phyloP scores from a whole-genome alignment of 2,329 filamentous ascomycete species.

The Fusarium burgessii region DNA sequence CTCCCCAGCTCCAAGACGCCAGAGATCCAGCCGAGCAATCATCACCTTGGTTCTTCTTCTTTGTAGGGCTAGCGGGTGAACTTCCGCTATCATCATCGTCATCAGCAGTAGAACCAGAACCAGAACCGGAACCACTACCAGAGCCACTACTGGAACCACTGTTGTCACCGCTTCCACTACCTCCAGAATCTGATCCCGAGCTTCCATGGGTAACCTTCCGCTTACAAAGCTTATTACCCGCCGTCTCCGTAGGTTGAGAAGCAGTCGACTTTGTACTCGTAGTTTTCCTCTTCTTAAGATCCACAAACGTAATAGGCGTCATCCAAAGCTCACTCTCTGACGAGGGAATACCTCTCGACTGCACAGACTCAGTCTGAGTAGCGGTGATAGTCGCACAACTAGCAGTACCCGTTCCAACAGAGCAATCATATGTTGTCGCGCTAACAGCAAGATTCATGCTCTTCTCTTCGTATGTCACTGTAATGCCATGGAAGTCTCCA shows the following conservation, averaged over 20 bases:
- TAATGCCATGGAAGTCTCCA: slow-evolving; percentile 39
- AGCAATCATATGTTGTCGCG: slow-evolving; percentile 39
- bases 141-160: background rate
- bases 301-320: slow-evolving; percentile 37
- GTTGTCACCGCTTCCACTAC: background rate
- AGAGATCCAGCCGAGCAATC: slow-evolving; percentile 20
- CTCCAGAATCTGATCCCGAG: background rate
- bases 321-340: slow-evolving; percentile 36
- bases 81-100: background rate
- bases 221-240: slow-evolving; percentile 13
- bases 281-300: slow-evolving; percentile 20
- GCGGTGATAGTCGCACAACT: slow-evolving; percentile 18
- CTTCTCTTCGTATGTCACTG: slow-evolving; percentile 32
- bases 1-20: slow-evolving; percentile 1
- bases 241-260: background rate
- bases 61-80: background rate
- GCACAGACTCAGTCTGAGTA: background rate
- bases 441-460: slow-evolving; percentile 30
- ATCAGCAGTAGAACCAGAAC: background rate
- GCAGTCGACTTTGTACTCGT: background rate
- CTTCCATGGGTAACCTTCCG: background rate
- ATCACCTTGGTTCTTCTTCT: background rate
- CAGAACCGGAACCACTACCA: background rate
- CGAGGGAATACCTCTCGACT: slow-evolving; percentile 9
- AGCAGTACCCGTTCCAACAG: slow-evolving; percentile 9